Percentiles rank a stretch among this genome's conserved stretches.
These are phyloP conservation scores for Nemophila menziesii DNA, from an alignment of 257 asterid species.

Conservation along the genomic window DNA sequence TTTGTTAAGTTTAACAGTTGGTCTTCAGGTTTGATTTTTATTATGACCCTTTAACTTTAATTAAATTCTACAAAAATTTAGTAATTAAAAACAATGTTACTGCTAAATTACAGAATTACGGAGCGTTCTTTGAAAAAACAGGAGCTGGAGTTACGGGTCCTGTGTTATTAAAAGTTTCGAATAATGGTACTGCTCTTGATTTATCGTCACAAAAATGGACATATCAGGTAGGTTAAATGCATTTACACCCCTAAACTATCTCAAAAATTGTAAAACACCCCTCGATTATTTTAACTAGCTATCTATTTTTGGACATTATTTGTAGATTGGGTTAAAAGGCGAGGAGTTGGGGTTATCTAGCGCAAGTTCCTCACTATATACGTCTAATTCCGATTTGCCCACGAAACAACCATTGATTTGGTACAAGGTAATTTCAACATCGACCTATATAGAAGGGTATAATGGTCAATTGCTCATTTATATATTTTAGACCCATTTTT, in stretches of 20 bases:
- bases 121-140: conserved; percentile 40
- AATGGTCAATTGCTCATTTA: too few relatives aligned
- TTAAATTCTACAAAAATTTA: background rate
- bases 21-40: conserved; percentile 48
- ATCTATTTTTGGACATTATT: conserved; percentile 9
- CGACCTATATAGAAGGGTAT: too few relatives aligned
- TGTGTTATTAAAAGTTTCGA: conserved; percentile 39
- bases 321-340: conserved; percentile 80
- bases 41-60: background rate
- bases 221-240: conserved; percentile 43
- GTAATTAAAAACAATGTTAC: conserved; percentile 10
- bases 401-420: conserved; percentile 69
- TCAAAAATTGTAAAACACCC: background rate
- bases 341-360: conserved; percentile 45
- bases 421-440: conserved; percentile 74
- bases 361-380: conserved; percentile 63
- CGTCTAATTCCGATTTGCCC: conserved; percentile 49
- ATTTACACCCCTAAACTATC: background rate
- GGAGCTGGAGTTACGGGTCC: conserved; percentile 76
- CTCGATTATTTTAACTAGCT: background rate
- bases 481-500: too few relatives aligned
- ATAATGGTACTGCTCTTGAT: conserved; percentile 41
- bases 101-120: conserved; percentile 44
- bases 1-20: conserved; percentile 74
- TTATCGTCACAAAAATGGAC: conserved; percentile 55